Conservation (phyloP, 768 basidiomycete species). For the Boletus coccyginus region DNA sequence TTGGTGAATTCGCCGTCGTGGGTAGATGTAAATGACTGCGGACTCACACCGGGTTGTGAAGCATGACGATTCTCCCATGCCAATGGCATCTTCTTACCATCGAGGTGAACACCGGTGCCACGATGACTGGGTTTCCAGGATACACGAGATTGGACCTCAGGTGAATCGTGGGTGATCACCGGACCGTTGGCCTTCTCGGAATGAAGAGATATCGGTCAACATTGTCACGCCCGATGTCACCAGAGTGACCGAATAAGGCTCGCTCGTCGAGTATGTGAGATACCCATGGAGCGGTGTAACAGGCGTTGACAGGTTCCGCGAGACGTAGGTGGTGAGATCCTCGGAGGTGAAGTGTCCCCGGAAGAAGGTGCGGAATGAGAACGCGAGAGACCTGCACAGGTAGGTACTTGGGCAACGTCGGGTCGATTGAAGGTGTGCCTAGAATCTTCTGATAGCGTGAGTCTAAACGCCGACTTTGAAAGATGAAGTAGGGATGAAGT, state of each 20-base stretch:
- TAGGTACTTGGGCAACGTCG: conserved; percentile 23
- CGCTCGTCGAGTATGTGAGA: conserved; percentile 22
- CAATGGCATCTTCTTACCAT: not conserved
- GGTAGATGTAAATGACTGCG: conserved; percentile 1
- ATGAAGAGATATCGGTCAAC: not conserved
- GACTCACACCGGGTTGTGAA: conserved; percentile 3
- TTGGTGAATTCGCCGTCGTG: conserved; percentile 14
- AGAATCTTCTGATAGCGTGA: conserved; percentile 19
- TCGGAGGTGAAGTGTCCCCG: conserved; percentile 9
- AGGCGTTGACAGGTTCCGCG: conserved; percentile 5
- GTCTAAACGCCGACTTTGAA: conserved; percentile 12
- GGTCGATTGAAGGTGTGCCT: conserved; percentile 20
- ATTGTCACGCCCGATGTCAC: conserved; percentile 3
- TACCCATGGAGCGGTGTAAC: not conserved
- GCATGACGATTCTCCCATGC: conserved; percentile 12
- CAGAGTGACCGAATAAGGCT: conserved; percentile 13
- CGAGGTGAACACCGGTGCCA: conserved; percentile 11
- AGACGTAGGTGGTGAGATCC: conserved; percentile 19
- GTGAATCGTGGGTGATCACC: conserved; percentile 7
- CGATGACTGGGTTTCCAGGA: conserved; percentile 16
- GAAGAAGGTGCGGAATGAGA: conserved; percentile 17
- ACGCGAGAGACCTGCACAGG: conserved; percentile 22
- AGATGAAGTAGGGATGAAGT: conserved; percentile 8
- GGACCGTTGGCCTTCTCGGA: conserved; percentile 6
- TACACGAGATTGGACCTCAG: conserved; percentile 18